Base-by-base conservation (phyloP, 108 stramenopile species). In the Asterionellopsis glacialis region DNA sequence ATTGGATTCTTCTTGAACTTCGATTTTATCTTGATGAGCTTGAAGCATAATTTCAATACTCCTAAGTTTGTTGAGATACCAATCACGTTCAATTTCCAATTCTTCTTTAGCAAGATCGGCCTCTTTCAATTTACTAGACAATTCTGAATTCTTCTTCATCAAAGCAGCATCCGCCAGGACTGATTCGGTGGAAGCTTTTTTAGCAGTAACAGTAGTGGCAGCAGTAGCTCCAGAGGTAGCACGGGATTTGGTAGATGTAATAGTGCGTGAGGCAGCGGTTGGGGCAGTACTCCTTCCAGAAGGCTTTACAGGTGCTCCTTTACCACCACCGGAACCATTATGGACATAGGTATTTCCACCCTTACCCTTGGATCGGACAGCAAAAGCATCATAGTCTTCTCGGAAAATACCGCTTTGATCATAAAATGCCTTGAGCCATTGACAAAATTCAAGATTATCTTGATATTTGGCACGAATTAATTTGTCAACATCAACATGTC, bases 371-470 rank as follows among this genome's bases (percentile, higher is more conserved):
- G 77, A 74, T 21, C 98, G 80, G 9, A 90, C 80, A 6, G 81
- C 92, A 3, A 76, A 64, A 14, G 94, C 74, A 81, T 98, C 96
- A 70, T 98, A 99, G 21, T 76, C 94, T 25, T 88, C 92, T 47
- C 79, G 61, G 55, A 59, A 48, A 0, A 63, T 70, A 22, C 80
- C 75, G 15, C 70, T 57, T 67, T 90, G 88, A 63, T 99, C 98
- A 65, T 74, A 90, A 71, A 98, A 98, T 7, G 88, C 85, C 80
- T 98, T 98, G 68, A 96, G 76, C 94, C 94, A 98, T 83, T 99
- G 99, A 74, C 96, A 95, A 65, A 98, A 97, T 63, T 99, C 99
- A 41, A 99, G 78, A 74, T 98, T 98, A 76, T 98, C 97, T 70
- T 97, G 96, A 75, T 98, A 97, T 80, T 96, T 96, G 28, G 87